These are phyloP conservation scores for Chenopodium quinoa DNA, from an alignment of 148 eudicot genomes.

Conservation along the genomic window DNA sequence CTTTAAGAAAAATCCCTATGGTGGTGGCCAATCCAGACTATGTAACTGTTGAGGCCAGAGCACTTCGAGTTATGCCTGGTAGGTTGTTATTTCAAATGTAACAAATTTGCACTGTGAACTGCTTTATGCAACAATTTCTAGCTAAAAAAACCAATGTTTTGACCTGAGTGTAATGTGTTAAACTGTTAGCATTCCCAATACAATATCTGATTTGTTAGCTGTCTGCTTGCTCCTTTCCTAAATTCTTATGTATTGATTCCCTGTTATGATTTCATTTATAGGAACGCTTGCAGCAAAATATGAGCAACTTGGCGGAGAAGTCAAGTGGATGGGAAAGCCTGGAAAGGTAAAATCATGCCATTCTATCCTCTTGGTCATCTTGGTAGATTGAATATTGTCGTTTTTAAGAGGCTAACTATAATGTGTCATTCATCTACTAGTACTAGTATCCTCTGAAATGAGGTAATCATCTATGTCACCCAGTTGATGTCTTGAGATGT, in stretches of 20 bases:
- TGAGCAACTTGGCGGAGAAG: conserved; percentile 94
- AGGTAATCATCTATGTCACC: background rate
- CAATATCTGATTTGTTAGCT: conserved; percentile 2
- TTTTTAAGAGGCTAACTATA: background rate
- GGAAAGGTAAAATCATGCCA: conserved; percentile 48
- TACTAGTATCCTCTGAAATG: background rate
- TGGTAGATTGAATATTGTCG: background rate
- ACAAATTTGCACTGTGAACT: background rate
- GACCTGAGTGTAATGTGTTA: background rate
- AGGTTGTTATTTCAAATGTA: conserved; percentile 9
- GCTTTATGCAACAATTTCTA: background rate
- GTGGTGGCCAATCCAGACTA: conserved; percentile 96
- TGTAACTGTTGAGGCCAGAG: conserved; percentile 96
- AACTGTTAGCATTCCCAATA: background rate
- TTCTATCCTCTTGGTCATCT: background rate
- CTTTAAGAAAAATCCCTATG: conserved; percentile 76
- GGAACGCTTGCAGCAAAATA: conserved; percentile 84
- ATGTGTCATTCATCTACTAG: background rate
- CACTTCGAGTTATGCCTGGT: conserved; percentile 93
- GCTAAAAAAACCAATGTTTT: background rate
- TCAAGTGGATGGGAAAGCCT: conserved; percentile 99
- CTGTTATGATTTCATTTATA: conserved; percentile 7
- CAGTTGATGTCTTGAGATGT: background rate
- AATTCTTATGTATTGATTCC: background rate
- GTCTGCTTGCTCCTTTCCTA: background rate